Percentiles rank a stretch among this genome's conserved stretches.
Evolutionary conservation across 1,284 basidiomycete species (phyloP).

Genomic region (Cryptococcus sp.): DNA sequence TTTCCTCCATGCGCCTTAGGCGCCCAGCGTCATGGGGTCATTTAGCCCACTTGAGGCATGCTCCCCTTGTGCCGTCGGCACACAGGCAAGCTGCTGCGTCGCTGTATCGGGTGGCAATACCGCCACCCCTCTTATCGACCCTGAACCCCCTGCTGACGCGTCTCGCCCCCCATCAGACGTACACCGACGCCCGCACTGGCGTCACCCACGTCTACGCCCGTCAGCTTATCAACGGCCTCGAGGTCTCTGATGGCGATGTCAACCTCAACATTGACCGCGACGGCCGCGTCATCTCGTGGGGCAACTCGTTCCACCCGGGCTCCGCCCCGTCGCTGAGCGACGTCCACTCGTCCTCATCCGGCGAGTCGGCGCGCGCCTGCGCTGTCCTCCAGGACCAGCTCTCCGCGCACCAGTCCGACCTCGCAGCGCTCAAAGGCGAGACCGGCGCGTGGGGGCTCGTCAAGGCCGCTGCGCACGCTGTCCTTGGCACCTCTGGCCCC

Average conservation of each 20-base stretch:
- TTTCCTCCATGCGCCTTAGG: not conserved
- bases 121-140: not conserved
- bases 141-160: not conserved
- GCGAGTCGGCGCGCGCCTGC: conserved; percentile 25
- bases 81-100: not conserved
- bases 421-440: conserved; percentile 47
- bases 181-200: conserved; percentile 77
- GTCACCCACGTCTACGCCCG: conserved; percentile 78
- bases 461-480: conserved; percentile 40
- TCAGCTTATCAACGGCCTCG: conserved; percentile 75
- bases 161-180: conserved; percentile 59
- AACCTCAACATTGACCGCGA: conserved; percentile 77
- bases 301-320: conserved; percentile 53
- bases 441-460: conserved; percentile 53
- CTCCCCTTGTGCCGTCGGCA: not conserved
- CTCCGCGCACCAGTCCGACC: conserved; percentile 23
- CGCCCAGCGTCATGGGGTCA: not conserved
- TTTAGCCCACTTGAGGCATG: not conserved
- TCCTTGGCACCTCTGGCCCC: conserved; percentile 21
- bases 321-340: conserved; percentile 20
- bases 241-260: conserved; percentile 82
- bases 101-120: not conserved
- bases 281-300: conserved; percentile 72
- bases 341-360: conserved; percentile 15
- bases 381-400: conserved; percentile 20